Conservation (phyloP, 2,329 filamentous ascomycete species). For the Chaetomium sp. region DNA sequence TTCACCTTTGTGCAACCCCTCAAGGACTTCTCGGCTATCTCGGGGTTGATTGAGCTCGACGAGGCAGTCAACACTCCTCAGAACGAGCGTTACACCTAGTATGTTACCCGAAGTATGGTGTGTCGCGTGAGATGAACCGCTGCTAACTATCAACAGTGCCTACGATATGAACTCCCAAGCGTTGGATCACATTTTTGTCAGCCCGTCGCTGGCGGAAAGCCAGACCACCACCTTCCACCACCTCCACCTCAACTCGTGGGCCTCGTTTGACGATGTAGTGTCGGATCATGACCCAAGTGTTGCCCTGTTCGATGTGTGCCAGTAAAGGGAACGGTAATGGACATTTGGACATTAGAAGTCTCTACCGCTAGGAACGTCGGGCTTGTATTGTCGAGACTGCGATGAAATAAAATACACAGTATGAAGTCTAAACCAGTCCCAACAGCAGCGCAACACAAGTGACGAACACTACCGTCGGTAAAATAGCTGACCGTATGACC, state of each 20-base stretch:
- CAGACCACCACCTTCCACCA: constrained; percentile 51
- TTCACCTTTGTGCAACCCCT: constrained; percentile 58
- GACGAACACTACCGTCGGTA: no score
- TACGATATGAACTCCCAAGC: constrained; percentile 65
- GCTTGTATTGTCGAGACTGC: no score
- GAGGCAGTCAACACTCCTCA: constrained; percentile 46
- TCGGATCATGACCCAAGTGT: constrained; percentile 67
- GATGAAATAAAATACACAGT: background rate
- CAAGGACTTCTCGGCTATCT: constrained; percentile 44
- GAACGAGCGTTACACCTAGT: constrained; percentile 62
- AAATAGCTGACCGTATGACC: no score
- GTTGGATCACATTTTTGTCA: constrained; percentile 65
- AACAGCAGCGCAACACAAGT: no score
- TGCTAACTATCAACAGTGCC: constrained; percentile 28
- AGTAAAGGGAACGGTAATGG: constrained; percentile 16
- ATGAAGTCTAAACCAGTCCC: no score
- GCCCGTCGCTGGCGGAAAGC: constrained; percentile 39
- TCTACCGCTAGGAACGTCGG: background rate
- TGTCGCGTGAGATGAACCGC: background rate
- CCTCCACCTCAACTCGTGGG: constrained; percentile 66
- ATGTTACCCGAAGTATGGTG: background rate
- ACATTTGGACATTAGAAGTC: background rate
- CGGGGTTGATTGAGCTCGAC: constrained; percentile 56
- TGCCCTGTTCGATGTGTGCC: constrained; percentile 55
- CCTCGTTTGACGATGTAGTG: constrained; percentile 46